Conservation (phyloP, 768 basidiomycete species). For the Phlegmacium glaucopus region DNA sequence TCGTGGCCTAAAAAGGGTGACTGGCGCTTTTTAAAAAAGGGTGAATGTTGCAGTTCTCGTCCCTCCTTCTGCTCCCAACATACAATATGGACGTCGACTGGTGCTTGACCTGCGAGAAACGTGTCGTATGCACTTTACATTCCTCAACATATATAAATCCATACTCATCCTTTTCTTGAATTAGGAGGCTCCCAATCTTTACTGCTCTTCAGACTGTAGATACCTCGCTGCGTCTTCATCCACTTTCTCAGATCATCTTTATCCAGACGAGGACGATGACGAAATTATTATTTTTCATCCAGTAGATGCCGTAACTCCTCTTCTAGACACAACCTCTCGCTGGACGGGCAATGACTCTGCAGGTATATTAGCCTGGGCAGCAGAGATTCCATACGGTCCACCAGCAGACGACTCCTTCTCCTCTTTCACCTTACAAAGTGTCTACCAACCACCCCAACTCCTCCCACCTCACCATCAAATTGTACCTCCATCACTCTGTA, state of each 20-base stretch:
- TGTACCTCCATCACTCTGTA: constrained; percentile 47
- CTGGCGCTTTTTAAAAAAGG: constrained; percentile 12
- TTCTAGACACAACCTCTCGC: constrained; percentile 3
- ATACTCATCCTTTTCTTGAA: constrained; percentile 7
- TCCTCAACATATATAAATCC: constrained; percentile 5
- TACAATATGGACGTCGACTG: constrained; percentile 49
- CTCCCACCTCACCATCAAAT: constrained; percentile 36
- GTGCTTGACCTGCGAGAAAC: constrained; percentile 65
- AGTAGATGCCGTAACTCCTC: constrained; percentile 8
- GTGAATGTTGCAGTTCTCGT: constrained; percentile 1
- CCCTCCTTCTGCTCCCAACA: constrained; percentile 13
- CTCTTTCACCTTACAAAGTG: constrained; percentile 16
- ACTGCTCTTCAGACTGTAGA: constrained; percentile 50
- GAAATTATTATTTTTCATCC: constrained; percentile 22
- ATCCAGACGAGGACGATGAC: constrained; percentile 21
- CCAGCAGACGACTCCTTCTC: constrained; percentile 18
- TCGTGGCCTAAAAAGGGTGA: neutral
- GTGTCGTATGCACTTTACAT: constrained; percentile 41
- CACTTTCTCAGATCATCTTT: constrained; percentile 5
- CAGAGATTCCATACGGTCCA: constrained; percentile 33
- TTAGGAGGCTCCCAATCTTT: constrained; percentile 36
- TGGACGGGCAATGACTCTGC: constrained; percentile 39
- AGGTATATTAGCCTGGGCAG: constrained; percentile 48
- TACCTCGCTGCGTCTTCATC: constrained; percentile 27
- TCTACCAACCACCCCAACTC: constrained; percentile 25